Percentiles rank a stretch among this genome's conserved stretches.
phyloP scores from a whole-genome alignment of 1,284 basidiomycete species.

The Sanghuangporus baumii region DNA sequence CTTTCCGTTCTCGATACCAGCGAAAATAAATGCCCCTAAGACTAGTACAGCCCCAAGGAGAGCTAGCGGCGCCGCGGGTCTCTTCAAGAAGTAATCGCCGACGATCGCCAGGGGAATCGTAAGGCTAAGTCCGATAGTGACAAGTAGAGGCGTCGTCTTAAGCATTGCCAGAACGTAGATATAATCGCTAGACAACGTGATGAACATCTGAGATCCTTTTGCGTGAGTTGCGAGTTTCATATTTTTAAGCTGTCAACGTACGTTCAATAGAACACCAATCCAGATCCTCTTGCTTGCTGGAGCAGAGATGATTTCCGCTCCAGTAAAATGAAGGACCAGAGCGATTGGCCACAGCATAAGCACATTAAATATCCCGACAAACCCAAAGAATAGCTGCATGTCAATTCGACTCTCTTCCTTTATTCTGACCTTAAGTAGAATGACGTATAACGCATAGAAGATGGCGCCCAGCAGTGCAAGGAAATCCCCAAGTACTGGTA shows the following conservation, averaged over 20 bases:
- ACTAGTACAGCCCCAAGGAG: conserved; percentile 65
- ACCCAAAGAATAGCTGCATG: conserved; percentile 93
- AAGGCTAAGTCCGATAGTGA: conserved; percentile 91
- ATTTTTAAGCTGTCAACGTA: conserved; percentile 30
- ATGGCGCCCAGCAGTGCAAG: conserved; percentile 79
- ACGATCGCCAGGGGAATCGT: conserved; percentile 88
- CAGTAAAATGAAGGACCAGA: conserved; percentile 71
- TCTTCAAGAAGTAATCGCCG: conserved; percentile 69
- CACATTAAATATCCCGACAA: conserved; percentile 90
- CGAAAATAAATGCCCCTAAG: conserved; percentile 56
- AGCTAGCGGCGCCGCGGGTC: conserved; percentile 49
- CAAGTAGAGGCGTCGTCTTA: conserved; percentile 91
- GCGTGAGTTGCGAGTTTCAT: background rate
- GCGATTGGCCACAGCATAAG: conserved; percentile 79
- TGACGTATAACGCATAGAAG: conserved; percentile 90
- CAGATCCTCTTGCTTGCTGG: conserved; percentile 60
- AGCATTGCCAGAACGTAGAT: conserved; percentile 92
- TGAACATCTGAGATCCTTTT: conserved; percentile 58
- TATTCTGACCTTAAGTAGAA: conserved; percentile 86
- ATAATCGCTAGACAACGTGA: conserved; percentile 83
- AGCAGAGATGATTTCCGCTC: conserved; percentile 71
- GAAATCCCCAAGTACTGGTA: conserved; percentile 63
- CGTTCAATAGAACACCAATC: conserved; percentile 71
- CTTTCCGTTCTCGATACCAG: conserved; percentile 56
- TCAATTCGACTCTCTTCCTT: conserved; percentile 81